Percentiles rank a stretch among this genome's conserved stretches.
phyloP scores from a whole-genome alignment of 331 rosid species.

The Quercus phellos region DNA sequence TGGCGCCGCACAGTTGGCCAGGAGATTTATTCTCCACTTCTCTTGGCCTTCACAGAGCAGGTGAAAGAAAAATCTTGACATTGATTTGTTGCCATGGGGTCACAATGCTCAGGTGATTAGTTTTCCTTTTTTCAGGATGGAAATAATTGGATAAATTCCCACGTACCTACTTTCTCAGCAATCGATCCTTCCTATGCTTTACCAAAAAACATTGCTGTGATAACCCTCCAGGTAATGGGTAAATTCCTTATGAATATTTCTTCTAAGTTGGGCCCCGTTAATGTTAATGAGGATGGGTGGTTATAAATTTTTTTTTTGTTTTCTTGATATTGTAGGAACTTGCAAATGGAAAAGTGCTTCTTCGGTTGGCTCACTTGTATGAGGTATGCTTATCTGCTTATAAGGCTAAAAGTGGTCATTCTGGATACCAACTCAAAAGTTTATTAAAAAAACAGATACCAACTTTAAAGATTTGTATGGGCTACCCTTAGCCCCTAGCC shows the following conservation, averaged over 20 bases:
- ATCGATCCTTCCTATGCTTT: conserved; percentile 53
- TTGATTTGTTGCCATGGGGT: not conserved
- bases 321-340: conserved; percentile 53
- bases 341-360: conserved; percentile 64
- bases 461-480: not conserved
- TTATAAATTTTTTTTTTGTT: not conserved
- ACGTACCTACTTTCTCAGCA: conserved; percentile 49
- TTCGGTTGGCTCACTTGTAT: conserved; percentile 72
- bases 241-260: not conserved
- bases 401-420: conserved; percentile 3
- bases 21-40: conserved; percentile 66
- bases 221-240: conserved; percentile 66
- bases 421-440: not conserved
- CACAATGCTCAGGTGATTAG: not conserved
- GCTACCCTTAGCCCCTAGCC: not conserved
- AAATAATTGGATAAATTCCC: conserved; percentile 52
- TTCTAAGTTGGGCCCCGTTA: not conserved
- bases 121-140: conserved; percentile 40
- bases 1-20: conserved; percentile 92
- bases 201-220: conserved; percentile 70
- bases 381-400: conserved; percentile 52
- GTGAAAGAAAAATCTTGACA: conserved; percentile 24
- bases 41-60: conserved; percentile 78
- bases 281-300: not conserved
- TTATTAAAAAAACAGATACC: not conserved